Conservation (phyloP, 257 asterid genomes). For the Linaria vulgaris region DNA sequence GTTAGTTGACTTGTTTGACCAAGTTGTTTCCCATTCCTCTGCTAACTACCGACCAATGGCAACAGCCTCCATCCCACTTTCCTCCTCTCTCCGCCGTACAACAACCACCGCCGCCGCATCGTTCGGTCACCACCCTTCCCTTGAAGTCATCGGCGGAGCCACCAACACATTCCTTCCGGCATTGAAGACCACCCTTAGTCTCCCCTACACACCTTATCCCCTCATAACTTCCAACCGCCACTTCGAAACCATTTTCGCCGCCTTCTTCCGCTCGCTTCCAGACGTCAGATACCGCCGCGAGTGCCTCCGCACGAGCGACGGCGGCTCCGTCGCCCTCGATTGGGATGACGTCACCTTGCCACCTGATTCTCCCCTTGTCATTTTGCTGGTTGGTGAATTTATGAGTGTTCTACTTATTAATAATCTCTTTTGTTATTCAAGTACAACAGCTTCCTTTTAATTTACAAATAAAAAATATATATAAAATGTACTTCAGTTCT, state of each 20-base stretch:
- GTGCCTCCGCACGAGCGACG: slow-evolving; percentile 78
- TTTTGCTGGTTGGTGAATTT: slow-evolving; percentile 71
- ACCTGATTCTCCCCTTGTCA: slow-evolving; percentile 65
- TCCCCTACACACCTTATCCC: slow-evolving; percentile 64
- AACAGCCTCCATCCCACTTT: too few relatives aligned
- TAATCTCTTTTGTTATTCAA: too few relatives aligned
- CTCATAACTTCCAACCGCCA: slow-evolving; percentile 64
- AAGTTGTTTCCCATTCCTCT: too few relatives aligned
- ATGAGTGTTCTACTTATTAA: too few relatives aligned
- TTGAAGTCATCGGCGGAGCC: slow-evolving; percentile 64
- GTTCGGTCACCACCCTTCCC: slow-evolving; percentile 46
- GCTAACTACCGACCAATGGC: too few relatives aligned
- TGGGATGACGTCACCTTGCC: slow-evolving; percentile 71
- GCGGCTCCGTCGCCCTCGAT: slow-evolving; percentile 78
- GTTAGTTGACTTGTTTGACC: too few relatives aligned
- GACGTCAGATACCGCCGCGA: slow-evolving; percentile 71
- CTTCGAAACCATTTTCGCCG: slow-evolving; percentile 85
- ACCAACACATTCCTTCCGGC: slow-evolving; percentile 55
- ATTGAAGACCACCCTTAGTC: slow-evolving; percentile 49
- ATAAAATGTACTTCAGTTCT: too few relatives aligned
- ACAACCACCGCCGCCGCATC: slow-evolving; percentile 24
- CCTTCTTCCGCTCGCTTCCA: slow-evolving; percentile 76
- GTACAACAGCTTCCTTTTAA: too few relatives aligned
- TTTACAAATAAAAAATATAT: too few relatives aligned
- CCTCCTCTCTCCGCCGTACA: slow-evolving; percentile 28